These are phyloP conservation scores for Botrytis hyacinthi DNA, from an alignment of 2,329 filamentous ascomycete genomes.

Conservation along the genomic window DNA sequence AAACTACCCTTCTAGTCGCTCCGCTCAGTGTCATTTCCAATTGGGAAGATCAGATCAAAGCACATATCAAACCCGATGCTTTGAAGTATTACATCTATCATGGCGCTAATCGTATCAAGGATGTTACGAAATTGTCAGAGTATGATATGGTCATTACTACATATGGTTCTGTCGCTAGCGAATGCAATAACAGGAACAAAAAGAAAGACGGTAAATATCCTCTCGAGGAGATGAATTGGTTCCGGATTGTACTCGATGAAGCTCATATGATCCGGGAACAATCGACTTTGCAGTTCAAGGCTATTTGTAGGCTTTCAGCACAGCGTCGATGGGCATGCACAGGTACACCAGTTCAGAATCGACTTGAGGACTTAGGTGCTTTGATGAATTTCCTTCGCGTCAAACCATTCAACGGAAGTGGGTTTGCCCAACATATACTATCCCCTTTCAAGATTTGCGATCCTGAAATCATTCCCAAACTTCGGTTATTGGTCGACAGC, in stretches of 20 bases:
- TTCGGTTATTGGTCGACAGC: slow-evolving; percentile 89
- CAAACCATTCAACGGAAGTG: slow-evolving; percentile 76
- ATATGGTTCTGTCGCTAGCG: slow-evolving; percentile 82
- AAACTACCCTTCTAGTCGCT: slow-evolving; percentile 80
- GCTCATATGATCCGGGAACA: slow-evolving; percentile 92
- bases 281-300: slow-evolving; percentile 76
- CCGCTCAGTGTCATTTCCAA: slow-evolving; percentile 90
- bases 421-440: slow-evolving; percentile 78
- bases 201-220: slow-evolving; percentile 61
- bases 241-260: slow-evolving; percentile 90
- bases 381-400: slow-evolving; percentile 82
- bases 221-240: slow-evolving; percentile 80
- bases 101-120: slow-evolving; percentile 70
- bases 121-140: slow-evolving; percentile 63
- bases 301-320: slow-evolving; percentile 75
- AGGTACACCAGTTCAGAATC: slow-evolving; percentile 92
- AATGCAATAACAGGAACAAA: slow-evolving; percentile 64
- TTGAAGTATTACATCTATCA: slow-evolving; percentile 84
- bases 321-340: slow-evolving; percentile 94
- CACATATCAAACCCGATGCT: slow-evolving; percentile 66
- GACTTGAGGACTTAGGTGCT: slow-evolving; percentile 83
- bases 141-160: slow-evolving; percentile 90
- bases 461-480: slow-evolving; percentile 75
- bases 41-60: slow-evolving; percentile 88
- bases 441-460: slow-evolving; percentile 85